Percentiles rank a stretch among this genome's conserved stretches.
Conservation (phyloP, 2,329 filamentous ascomycete species). For the Xenosphaeropsis pyriputrescens region DNA sequence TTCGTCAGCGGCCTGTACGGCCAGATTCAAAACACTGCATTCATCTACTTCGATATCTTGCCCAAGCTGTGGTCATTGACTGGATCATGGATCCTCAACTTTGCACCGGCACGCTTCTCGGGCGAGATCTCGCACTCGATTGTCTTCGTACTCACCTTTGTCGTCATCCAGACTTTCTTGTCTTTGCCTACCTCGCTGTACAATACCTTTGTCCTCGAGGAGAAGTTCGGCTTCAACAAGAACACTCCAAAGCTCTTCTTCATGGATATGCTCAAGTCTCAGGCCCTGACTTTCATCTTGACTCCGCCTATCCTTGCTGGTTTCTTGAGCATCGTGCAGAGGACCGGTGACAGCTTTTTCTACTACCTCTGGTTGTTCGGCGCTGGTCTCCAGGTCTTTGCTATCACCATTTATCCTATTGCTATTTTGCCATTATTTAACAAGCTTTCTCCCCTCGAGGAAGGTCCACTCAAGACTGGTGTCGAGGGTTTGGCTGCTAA, state of each 20-base stretch:
- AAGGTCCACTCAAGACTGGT: slow-evolving; percentile 73
- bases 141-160: slow-evolving; percentile 79
- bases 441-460: slow-evolving; percentile 84
- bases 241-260: slow-evolving; percentile 82
- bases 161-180: slow-evolving; percentile 65
- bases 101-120: slow-evolving; percentile 62
- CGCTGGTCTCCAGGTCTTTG: slow-evolving; percentile 78
- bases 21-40: slow-evolving; percentile 76
- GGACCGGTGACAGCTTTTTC: slow-evolving; percentile 89
- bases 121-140: slow-evolving; percentile 93
- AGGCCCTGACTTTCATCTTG: slow-evolving; percentile 65
- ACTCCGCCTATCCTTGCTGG: slow-evolving; percentile 80
- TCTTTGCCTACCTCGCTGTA: slow-evolving; percentile 77
- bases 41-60: slow-evolving; percentile 82
- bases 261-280: slow-evolving; percentile 82
- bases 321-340: slow-evolving; percentile 87
- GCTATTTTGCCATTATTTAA: slow-evolving; percentile 94
- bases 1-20: slow-evolving; percentile 70
- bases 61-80: slow-evolving; percentile 81
- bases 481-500: slow-evolving; percentile 74
- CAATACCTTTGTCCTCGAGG: slow-evolving; percentile 89
- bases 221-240: slow-evolving; percentile 98
- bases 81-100: slow-evolving; percentile 58
- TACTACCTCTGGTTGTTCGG: slow-evolving; percentile 96
- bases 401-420: slow-evolving; percentile 92